Base-by-base conservation (phyloP, 1,284 basidiomycete species). In the Erythrobasidium hasegawianum region DNA sequence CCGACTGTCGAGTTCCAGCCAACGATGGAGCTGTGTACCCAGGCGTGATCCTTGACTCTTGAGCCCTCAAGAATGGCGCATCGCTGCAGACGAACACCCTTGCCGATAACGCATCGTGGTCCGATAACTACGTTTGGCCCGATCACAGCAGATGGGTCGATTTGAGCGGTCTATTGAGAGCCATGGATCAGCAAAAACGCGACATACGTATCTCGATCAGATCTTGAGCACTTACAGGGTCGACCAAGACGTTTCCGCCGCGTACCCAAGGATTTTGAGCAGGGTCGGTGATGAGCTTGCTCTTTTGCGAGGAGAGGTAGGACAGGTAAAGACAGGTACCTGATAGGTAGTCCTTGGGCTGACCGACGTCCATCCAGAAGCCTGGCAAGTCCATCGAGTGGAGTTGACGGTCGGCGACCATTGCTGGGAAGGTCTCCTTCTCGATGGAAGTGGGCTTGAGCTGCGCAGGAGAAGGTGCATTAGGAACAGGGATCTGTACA, bases 311-410 rank as follows among this genome's bases (percentile, higher is more conserved):
- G 26, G 78, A 80, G 45, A 82, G 76, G 75, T 81, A 79, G 16
- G 80, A 79, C 57, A 82, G 78, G 75, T 81, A 82, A 66, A 82
- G 78, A 74, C 80, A 81, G 64, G 80, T 82, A 59, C 81, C 80
- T 71, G 75, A 54, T 54, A 75, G 71, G 69, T 73, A 72, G 64
- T 72, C 69, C 74, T 82, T 82, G 64, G 81, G 81, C 75, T 82
- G 81, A 65, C 81, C 81, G 45, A 82, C 78, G 72, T 82, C 81
- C 80, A 81, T 81, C 81, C 81, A 82, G 78, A 81, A 81, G 38
- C 81, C 81, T 26, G 78, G 75, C 40, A 82, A 77, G 75, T 82
- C 81, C 74, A 78, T 81, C 14, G 79, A 79, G 75, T 82, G 81
- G 11, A 82, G 77, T 74, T 82, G 80, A 22, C 75, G 72, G 71